Evolutionary conservation across 2,329 filamentous ascomycete species (phyloP).

Genomic region (Alternaria burnsii): DNA sequence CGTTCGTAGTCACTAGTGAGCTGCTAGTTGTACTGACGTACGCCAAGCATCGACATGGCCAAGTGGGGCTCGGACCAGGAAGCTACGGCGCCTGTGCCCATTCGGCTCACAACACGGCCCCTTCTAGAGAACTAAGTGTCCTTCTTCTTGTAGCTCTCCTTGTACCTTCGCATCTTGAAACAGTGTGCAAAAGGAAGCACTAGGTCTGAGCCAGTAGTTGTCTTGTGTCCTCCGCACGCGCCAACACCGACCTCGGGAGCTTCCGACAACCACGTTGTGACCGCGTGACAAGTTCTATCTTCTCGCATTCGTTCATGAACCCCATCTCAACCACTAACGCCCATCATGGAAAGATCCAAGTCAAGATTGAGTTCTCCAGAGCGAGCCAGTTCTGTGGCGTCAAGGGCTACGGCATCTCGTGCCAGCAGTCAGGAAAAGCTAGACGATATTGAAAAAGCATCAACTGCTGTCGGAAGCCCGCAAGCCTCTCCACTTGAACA

Average conservation of each 20-base stretch:
- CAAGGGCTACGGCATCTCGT: slow-evolving; percentile 34
- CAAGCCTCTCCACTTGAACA: slow-evolving; percentile 34
- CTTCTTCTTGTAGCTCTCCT: background rate
- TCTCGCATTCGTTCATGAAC: slow-evolving; percentile 1
- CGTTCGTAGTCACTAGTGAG: background rate
- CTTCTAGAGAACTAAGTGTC: background rate
- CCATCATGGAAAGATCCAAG: slow-evolving; percentile 33
- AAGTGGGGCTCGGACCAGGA: slow-evolving; percentile 1
- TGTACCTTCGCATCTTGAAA: background rate
- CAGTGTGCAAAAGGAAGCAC: background rate
- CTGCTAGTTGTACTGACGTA: slow-evolving; percentile 13
- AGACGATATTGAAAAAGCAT: slow-evolving; percentile 39
- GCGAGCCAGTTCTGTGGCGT: slow-evolving; percentile 34
- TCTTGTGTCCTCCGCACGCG: slow-evolving; percentile 8
- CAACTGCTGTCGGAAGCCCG: slow-evolving; percentile 37
- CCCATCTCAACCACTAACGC: slow-evolving; percentile 6
- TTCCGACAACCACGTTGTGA: slow-evolving; percentile 7
- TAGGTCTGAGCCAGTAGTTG: background rate
- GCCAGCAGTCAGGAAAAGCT: slow-evolving; percentile 38
- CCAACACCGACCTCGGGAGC: background rate
- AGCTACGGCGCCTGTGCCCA: slow-evolving; percentile 6
- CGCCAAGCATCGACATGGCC: slow-evolving; percentile 8
- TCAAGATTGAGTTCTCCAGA: slow-evolving; percentile 34
- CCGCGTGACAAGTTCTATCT: slow-evolving; percentile 8
- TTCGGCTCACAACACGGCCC: slow-evolving; percentile 1